Base-by-base conservation (phyloP, 768 basidiomycete species). In the Termitomyces sp. region DNA sequence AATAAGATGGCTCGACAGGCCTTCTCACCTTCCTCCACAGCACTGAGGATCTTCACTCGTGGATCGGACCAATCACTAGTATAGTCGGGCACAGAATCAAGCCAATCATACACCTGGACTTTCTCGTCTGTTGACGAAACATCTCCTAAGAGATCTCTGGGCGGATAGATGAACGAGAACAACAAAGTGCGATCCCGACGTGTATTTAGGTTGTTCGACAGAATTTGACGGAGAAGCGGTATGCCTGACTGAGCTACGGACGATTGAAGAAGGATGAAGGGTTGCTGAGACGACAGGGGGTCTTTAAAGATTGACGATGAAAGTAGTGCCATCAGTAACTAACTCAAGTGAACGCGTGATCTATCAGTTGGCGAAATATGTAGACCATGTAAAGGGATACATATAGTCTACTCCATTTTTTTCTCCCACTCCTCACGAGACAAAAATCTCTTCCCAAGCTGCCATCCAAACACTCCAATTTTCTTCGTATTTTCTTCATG, bases 391-490 rank as follows among this genome's bases (percentile, higher is more conserved):
- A 42, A 42, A 33, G 50, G 36, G 35, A 48, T 35, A 42, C 4
- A 44, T 33, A 42, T 7, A 35, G 20, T 38, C 56, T 56, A 61
- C 58, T 64, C 58, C 43, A 18, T 54, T 38, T 61, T 64, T 57
- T 62, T 73, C 59, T 75, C 70, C 85, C 84, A 86, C 20, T 64
- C 70, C 33, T 68, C 62, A 66, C 76, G 81, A 44, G 74, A 70
- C 62, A 88, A 63, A 5, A 67, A 70, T 60, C 78, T 68, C 53
- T 67, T 65, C 13, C 73, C 75, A 33, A 81, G 63, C 61, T 78
- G 80, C 88, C 88, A 90, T 36, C 74, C 66, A 30, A 82, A 69
- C 6, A 88, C 59, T 1, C 87, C 87, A n/a, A 84, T 64, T 38
- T 64, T 79, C 46, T 72, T 74, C 12, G 69, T 70, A 51, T 74